These are phyloP conservation scores for Vitis amurensis DNA, from an alignment of 164 flowering plant species.

Conservation along the genomic window DNA sequence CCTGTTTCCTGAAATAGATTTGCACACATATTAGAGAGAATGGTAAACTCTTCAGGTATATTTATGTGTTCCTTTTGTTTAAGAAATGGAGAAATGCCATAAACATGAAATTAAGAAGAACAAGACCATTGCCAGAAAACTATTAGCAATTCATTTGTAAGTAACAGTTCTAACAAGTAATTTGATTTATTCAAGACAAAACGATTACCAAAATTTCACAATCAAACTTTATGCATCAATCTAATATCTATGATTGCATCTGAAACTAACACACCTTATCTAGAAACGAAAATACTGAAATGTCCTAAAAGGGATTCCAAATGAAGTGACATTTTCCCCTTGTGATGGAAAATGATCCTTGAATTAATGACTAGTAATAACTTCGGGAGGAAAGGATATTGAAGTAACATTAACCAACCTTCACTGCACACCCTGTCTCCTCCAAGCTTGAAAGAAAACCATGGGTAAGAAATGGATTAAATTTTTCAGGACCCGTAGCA, in stretches of 20 bases:
- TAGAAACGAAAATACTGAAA: too few relatives aligned
- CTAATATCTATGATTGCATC: too few relatives aligned
- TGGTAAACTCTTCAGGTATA: background rate
- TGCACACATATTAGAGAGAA: slow-evolving; percentile 4
- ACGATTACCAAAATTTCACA: too few relatives aligned
- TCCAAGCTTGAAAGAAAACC: slow-evolving; percentile 91
- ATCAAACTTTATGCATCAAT: too few relatives aligned
- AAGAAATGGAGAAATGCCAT: too few relatives aligned
- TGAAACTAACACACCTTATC: too few relatives aligned
- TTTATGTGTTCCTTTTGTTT: background rate
- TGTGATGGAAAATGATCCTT: background rate
- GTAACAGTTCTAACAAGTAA: too few relatives aligned
- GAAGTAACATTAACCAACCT: slow-evolving; percentile 43
- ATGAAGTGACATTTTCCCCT: background rate
- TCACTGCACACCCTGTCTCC: slow-evolving; percentile 75
- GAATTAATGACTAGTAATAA: background rate
- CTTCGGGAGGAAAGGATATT: background rate
- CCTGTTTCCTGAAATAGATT: slow-evolving; percentile 77
- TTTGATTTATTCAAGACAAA: too few relatives aligned
- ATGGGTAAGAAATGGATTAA: slow-evolving; percentile 83
- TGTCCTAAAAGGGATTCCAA: too few relatives aligned
- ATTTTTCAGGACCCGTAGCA: slow-evolving; percentile 63
- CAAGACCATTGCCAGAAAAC: too few relatives aligned
- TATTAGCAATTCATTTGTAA: too few relatives aligned
- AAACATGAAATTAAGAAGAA: too few relatives aligned